phyloP scores from a whole-genome alignment of 2,329 filamentous ascomycete genomes.

The Aspergillus fischeri region DNA sequence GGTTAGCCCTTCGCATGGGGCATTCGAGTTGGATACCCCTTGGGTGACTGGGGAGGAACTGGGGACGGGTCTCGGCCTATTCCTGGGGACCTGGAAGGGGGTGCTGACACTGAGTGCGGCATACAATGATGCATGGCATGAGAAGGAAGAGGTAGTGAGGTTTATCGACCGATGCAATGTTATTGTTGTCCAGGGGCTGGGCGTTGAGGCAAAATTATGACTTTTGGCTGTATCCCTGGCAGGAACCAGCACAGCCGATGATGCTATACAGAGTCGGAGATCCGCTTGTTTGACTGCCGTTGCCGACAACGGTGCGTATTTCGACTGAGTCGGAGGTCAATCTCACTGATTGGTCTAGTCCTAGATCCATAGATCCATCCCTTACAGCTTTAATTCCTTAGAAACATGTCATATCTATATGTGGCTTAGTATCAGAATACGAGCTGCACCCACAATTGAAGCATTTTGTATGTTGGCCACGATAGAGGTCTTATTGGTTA shows the following conservation, averaged over 20 bases:
- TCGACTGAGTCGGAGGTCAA: too few species aligned
- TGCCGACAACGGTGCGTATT: too few species aligned
- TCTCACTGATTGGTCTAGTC: too few species aligned
- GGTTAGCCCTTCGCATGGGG: conserved; percentile 23
- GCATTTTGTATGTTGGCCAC: too few species aligned
- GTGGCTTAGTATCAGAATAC: conserved; percentile 9
- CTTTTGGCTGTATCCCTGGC: too few species aligned
- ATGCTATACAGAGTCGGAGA: too few species aligned
- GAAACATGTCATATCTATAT: conserved; percentile 16
- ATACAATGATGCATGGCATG: conserved; percentile 45
- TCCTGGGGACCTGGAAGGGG: conserved; percentile 38
- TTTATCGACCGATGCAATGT: conserved; percentile 18
- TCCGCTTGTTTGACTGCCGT: too few species aligned
- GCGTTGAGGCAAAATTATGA: neutral
- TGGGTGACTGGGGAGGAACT: conserved; percentile 48
- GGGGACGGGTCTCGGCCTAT: conserved; percentile 37
- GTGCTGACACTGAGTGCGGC: conserved; percentile 37
- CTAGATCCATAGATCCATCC: too few species aligned
- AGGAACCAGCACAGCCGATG: too few species aligned
- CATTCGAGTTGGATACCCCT: conserved; percentile 30
- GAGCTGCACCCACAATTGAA: conserved; percentile 18
- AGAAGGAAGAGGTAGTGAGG: conserved; percentile 13
- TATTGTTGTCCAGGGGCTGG: conserved; percentile 2
- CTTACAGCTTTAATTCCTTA: conserved; percentile 12
- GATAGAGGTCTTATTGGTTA: too few species aligned